These are phyloP conservation scores for Claviceps arundinis DNA, from an alignment of 2,329 filamentous ascomycete species.

Conservation along the genomic window DNA sequence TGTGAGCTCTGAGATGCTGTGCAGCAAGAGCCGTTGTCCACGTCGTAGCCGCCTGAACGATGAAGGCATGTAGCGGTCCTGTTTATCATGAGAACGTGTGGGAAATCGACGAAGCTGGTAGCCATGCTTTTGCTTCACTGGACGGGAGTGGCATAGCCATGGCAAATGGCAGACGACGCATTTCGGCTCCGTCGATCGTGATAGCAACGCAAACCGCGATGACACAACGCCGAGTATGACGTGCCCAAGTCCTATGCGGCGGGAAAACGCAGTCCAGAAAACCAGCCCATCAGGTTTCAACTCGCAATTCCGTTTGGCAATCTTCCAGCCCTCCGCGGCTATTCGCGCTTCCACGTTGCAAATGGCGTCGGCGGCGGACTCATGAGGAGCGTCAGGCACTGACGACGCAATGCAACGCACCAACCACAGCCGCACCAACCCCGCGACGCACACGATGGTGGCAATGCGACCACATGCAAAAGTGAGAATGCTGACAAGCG, in stretches of 20 bases:
- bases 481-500: neutral
- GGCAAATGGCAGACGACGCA: neutral
- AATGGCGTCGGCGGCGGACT: slow-evolving; percentile 8
- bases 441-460: slow-evolving; percentile 2
- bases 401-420: slow-evolving; percentile 1
- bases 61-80: neutral
- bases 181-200: neutral
- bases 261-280: neutral
- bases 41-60: neutral
- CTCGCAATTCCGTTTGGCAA: too few relatives aligned
- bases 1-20: neutral
- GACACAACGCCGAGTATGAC: neutral
- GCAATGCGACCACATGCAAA: slow-evolving; percentile 2
- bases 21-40: neutral
- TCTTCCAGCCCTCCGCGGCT: too few relatives aligned
- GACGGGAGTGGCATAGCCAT: neutral
- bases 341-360: neutral
- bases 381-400: slow-evolving; percentile 8
- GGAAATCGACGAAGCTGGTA: neutral
- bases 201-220: neutral
- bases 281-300: neutral
- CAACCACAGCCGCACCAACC: neutral
- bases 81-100: neutral
- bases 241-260: neutral
- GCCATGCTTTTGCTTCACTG: neutral